phyloP scores from a whole-genome alignment of 2,329 filamentous ascomycete genomes.

The Neonectria faginata region DNA sequence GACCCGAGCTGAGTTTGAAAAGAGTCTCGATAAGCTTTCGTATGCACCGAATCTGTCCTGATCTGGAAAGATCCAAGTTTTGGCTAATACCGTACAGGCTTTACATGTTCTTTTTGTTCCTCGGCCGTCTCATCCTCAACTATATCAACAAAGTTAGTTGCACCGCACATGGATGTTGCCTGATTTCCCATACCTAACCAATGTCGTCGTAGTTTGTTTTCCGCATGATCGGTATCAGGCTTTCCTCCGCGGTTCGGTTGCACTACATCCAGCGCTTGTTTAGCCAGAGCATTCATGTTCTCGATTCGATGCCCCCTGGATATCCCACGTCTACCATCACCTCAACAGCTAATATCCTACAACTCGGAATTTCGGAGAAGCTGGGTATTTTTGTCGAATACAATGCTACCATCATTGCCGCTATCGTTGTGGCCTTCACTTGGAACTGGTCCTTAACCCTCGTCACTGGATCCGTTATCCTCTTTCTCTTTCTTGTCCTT shows the following conservation, averaged over 20 bases:
- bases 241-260: constrained; percentile 71
- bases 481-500: constrained; percentile 66
- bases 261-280: constrained; percentile 75
- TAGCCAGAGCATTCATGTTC: constrained; percentile 73
- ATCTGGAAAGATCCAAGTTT: not conserved
- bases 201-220: constrained; percentile 62
- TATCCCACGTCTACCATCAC: constrained; percentile 73
- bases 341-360: constrained; percentile 71
- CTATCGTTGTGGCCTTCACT: constrained; percentile 66
- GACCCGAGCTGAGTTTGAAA: constrained; percentile 54
- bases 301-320: constrained; percentile 74
- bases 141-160: constrained; percentile 67
- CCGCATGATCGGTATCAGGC: constrained; percentile 70
- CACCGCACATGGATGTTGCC: not conserved
- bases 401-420: constrained; percentile 62
- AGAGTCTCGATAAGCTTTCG: constrained; percentile 58
- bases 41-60: constrained; percentile 44
- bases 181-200: not conserved
- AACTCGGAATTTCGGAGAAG: constrained; percentile 74
- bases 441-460: constrained; percentile 71
- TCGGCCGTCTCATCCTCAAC: constrained; percentile 72
- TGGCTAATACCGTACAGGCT: constrained; percentile 56
- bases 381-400: constrained; percentile 70
- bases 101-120: constrained; percentile 77
- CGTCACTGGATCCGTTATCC: constrained; percentile 66